Base-by-base conservation (phyloP, 208 protist genomes). In the Crithidia acanthocephali region DNA sequence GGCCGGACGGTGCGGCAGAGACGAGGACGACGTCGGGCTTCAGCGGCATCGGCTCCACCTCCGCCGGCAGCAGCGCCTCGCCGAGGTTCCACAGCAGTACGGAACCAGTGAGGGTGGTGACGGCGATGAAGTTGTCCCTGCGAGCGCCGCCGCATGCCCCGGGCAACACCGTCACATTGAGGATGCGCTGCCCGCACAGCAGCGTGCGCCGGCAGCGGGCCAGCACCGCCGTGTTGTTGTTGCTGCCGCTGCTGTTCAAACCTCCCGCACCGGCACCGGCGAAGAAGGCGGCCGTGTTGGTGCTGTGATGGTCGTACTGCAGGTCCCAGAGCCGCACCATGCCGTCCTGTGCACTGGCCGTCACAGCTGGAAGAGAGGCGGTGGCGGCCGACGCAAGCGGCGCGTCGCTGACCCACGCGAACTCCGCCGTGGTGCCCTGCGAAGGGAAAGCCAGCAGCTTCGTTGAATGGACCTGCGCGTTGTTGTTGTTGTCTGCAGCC, bases 241-340 rank as follows among this genome's bases (percentile, higher is more conserved):
- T 45, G 35, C 10, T 50, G 37, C 61, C 67, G 5, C 32, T 56
- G 23, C 35, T 44, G 22, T 62, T 56, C 13, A 15, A 58, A 50
- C 44, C 44, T 6, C 13, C 48, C 48, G n/a, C 22, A 11, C 44
- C 20, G 13, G 47, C 27, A 2, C 52, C 40, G n/a, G 55, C 13
- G 47, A n/a, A 28, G 61, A 22, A 13, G 13, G 37, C 6, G 9
- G 13, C 37, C 6, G 9, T 13, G 37, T 42, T 42, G 37, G 16
- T 25, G 10, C 11, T 28, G 28, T 44, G n/a, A n/a, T n/a, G n/a
- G n/a, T n/a, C 35, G 63, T 76, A 56, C 20, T 60, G 35, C 35
- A 92, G 74, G 50, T 95, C 90, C 90, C 90, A 95, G 53, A 95
- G 65, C 18, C 86, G 85, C 28, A 93, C 74, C 25, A 87, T 79